Base-by-base conservation (phyloP, 163 green algal species). In the Chlorella variabilis region DNA sequence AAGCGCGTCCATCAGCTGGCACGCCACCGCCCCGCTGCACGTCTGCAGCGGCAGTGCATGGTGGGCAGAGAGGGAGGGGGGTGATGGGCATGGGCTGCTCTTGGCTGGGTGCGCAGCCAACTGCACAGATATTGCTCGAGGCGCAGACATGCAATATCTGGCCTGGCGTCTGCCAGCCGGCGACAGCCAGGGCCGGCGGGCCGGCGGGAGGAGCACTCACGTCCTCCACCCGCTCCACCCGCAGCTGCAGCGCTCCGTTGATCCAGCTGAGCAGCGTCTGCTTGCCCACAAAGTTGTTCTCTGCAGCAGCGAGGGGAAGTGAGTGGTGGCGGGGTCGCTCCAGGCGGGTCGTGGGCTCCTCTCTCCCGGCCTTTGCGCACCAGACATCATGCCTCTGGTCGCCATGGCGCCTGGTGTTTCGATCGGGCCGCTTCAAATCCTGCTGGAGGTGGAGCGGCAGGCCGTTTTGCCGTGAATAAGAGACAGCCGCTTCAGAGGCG, bases 1-100 rank as follows among this genome's bases (percentile, higher is more conserved):
- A 51, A 98, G 83, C 3, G 90, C 93, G 76, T 99, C 97, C 84
- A 99, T 91, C 15, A 99, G 85, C 85, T 99, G 96, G 78, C 97
- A 99, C 1, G 93, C 92, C 15, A 98, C 93, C 25, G 96, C 96
- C n/a, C 96, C 96, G 42, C 88, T 92, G 21, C 89, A 89, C 6
- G 94, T 96, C 92, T 97, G 84, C 80, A 69, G 20, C 23, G 11
- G 11, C n/a, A n/a, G n/a, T n/a, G n/a, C n/a, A n/a, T n/a, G n/a
- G n/a, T n/a, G n/a, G n/a, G n/a, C n/a, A n/a, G n/a, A n/a, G n/a
- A n/a, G n/a, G n/a, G n/a, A n/a, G n/a, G n/a, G n/a, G n/a, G n/a
- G n/a, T n/a, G n/a, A n/a, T n/a, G n/a, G n/a, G n/a, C n/a, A n/a
- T n/a, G n/a, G n/a, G n/a, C n/a, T n/a, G n/a, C n/a, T n/a, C n/a